A percentile compares a stretch with the other conserved stretches of the same genome.
Conservation (phyloP, 2,329 filamentous ascomycete species). For the Microdochium bolleyi region DNA sequence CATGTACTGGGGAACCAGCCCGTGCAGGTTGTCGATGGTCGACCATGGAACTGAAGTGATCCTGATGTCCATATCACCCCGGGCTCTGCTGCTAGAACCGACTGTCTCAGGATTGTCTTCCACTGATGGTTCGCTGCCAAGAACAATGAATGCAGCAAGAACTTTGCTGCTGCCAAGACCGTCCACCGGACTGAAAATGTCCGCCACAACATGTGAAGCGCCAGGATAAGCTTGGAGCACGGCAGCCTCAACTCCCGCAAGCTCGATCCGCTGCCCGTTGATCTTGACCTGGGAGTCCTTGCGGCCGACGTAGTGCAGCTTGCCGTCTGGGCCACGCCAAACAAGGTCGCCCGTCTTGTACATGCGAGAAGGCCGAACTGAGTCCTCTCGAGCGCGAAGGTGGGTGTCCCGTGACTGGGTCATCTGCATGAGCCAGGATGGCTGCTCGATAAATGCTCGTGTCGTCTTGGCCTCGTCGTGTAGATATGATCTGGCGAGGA, state of each 20-base stretch:
- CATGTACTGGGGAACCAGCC: neutral
- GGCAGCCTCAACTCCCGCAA: neutral
- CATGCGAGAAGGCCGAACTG: neutral
- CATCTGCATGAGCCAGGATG: neutral
- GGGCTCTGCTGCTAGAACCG: neutral
- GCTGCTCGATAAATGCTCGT: neutral
- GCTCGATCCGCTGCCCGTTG: neutral
- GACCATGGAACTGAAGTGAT: neutral
- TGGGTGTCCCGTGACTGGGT: neutral
- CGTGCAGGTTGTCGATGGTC: neutral
- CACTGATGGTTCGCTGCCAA: neutral
- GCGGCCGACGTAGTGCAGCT: neutral
- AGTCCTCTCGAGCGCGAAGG: neutral
- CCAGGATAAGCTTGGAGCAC: slow-evolving; percentile 1
- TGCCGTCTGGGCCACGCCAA: neutral
- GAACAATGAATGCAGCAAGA: neutral
- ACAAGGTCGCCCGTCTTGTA: neutral
- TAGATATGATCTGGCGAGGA: neutral
- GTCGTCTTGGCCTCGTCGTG: neutral
- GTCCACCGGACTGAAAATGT: neutral
- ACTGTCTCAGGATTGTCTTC: neutral
- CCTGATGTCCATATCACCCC: neutral
- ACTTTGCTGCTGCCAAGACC: neutral
- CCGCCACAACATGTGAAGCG: neutral
- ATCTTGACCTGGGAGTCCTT: neutral